A percentile compares a stretch with the other conserved stretches of the same genome.
Conservation (phyloP, 257 asterid genomes). For the Solanum appendiculatum region DNA sequence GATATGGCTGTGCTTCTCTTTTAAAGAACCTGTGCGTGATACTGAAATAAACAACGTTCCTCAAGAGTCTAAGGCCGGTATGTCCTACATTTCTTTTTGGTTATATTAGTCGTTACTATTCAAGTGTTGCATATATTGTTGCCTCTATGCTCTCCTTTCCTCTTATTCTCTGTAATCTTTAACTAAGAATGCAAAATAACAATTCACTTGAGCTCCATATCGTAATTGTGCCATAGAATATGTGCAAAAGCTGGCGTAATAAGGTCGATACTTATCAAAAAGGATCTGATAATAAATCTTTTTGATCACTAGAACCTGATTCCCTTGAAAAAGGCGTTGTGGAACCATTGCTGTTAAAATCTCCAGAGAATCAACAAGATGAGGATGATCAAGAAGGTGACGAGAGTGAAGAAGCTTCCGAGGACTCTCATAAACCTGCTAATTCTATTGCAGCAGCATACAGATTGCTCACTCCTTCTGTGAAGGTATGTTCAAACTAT, state of each 20-base stretch:
- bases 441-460: slow-evolving; percentile 75
- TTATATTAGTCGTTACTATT: not conserved
- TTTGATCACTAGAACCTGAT: slow-evolving; percentile 7
- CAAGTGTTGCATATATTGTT: not conserved
- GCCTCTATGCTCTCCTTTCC: not conserved
- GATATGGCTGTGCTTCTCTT: slow-evolving; percentile 74
- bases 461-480: slow-evolving; percentile 91
- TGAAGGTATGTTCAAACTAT: slow-evolving; percentile 45
- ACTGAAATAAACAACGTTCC: slow-evolving; percentile 23
- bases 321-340: slow-evolving; percentile 74
- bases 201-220: not conserved
- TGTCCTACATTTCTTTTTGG: not conserved
- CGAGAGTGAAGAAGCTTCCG: slow-evolving; percentile 69
- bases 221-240: not conserved
- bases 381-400: slow-evolving; percentile 61
- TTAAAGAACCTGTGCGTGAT: slow-evolving; percentile 63
- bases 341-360: slow-evolving; percentile 56
- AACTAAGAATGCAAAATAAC: not conserved
- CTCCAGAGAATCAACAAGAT: slow-evolving; percentile 24
- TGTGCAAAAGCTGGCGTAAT: not conserved
- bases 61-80: slow-evolving; percentile 29
- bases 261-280: not conserved
- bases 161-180: not conserved
- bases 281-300: not conserved
- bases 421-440: slow-evolving; percentile 67